phyloP scores from a whole-genome alignment of 2,329 filamentous ascomycete genomes.

The Exophiala mesophila region DNA sequence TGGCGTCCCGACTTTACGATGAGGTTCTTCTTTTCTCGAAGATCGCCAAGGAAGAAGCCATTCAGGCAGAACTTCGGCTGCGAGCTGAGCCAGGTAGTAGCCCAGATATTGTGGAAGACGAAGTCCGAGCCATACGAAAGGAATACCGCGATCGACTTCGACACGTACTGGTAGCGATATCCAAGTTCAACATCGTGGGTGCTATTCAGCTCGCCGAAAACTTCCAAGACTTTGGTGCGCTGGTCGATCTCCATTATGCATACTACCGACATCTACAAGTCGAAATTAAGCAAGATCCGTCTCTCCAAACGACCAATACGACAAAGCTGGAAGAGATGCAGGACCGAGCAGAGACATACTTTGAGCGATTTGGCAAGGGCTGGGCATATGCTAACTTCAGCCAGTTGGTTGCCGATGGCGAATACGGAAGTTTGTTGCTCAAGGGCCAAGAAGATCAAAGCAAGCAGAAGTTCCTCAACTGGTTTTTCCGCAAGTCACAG shows the following conservation, averaged over 20 bases:
- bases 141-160: constrained; percentile 16
- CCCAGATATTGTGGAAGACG: constrained; percentile 16
- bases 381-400: constrained; percentile 71
- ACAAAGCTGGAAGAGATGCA: constrained; percentile 33
- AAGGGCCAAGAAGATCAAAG: constrained; percentile 50
- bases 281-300: constrained; percentile 15
- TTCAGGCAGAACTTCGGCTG: constrained; percentile 16
- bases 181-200: constrained; percentile 24
- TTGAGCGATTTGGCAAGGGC: constrained; percentile 45
- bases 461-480: constrained; percentile 68
- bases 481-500: constrained; percentile 68
- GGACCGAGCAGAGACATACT: constrained; percentile 43
- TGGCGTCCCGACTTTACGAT: constrained; percentile 20
- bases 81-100: constrained; percentile 10
- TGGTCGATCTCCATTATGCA: constrained; percentile 43
- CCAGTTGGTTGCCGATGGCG: constrained; percentile 63
- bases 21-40: constrained; percentile 22
- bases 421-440: constrained; percentile 62
- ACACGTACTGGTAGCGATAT: constrained; percentile 15
- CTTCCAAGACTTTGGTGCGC: constrained; percentile 57
- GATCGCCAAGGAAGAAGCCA: constrained; percentile 19
- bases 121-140: constrained; percentile 12
- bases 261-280: constrained; percentile 21
- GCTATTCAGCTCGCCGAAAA: constrained; percentile 60
- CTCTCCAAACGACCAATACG: constrained; percentile 19